Base-by-base conservation (phyloP, 2,329 filamentous ascomycete species). In the Claviceps sp. region DNA sequence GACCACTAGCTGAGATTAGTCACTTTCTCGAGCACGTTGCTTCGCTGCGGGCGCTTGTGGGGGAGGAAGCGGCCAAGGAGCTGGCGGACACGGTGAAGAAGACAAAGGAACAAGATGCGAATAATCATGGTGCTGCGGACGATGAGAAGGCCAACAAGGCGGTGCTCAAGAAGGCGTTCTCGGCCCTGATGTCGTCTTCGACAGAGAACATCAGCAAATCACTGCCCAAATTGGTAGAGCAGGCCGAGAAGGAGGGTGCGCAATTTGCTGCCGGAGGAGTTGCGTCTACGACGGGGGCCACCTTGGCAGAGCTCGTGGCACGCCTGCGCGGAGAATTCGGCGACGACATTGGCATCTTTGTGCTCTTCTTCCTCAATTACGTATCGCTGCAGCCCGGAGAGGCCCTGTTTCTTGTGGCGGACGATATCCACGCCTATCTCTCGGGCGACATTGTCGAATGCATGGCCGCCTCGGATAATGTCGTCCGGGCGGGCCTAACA, bases 381-480 rank as follows among this genome's bases (percentile, higher is more conserved):
- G 87, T 98, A 63, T 86, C 83, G 59, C 79, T 98, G 14, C 73
- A 85, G 48, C 81, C 90, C 1, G 93, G 93, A 50, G 91, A 98
- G 70, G 93, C 91, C 8, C 86, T 98, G 74, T 98, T 97, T 71
- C 77, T 98, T 38, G 88, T 88, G 61, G 93, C 93, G 6, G 91
- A 98, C 63, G 93, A 97, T 63, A 97, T 97, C 61, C 93, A 98
- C 66, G 93, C 93, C 47, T 98, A 98, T 68, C 71, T 94, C 44
- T 88, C 84, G 2, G 88, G 88, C 54, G 91, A 98, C 63, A 95
- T 98, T 59, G 89, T 98, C 65, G 93, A 98, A 70, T 98, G 93
- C 74, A 98, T 98, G 93, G 93, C 93, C 0, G 85, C 88, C 8
- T 95, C 88, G n/a, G 93, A 98, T 76, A 98, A 98, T 59, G 93